Conservation (phyloP, 345 rosid genomes). For the Punica granatum region DNA sequence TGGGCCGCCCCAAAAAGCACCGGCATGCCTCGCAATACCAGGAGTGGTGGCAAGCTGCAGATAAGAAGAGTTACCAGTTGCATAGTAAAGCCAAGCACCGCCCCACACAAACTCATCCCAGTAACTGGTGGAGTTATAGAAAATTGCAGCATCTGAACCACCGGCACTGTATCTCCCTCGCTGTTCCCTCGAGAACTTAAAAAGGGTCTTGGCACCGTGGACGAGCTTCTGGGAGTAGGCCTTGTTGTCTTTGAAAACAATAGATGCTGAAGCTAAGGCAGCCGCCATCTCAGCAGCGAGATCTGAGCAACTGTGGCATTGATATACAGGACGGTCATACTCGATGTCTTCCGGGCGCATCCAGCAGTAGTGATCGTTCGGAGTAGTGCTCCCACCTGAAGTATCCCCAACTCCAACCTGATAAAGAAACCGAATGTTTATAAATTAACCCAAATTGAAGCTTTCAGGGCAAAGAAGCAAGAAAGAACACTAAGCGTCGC, state of each 20-base stretch:
- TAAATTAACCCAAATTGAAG: not conserved
- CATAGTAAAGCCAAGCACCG: conserved; percentile 90
- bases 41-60: conserved; percentile 71
- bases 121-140: conserved; percentile 80
- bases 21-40: conserved; percentile 78
- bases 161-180: conserved; percentile 85
- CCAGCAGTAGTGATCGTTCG: conserved; percentile 96
- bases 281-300: conserved; percentile 99
- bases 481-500: no score
- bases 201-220: conserved; percentile 77
- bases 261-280: conserved; percentile 87
- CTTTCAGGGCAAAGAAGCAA: not conserved
- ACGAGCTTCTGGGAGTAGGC: conserved; percentile 91
- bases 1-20: conserved; percentile 87
- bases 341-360: conserved; percentile 99
- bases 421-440: not conserved
- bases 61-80: conserved; percentile 77
- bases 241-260: conserved; percentile 89
- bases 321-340: conserved; percentile 54
- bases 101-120: conserved; percentile 98
- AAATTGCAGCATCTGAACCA: conserved; percentile 44
- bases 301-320: conserved; percentile 78
- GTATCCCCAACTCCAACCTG: conserved; percentile 94
- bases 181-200: conserved; percentile 56
- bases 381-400: conserved; percentile 55